A percentile compares a stretch with the other conserved stretches of the same genome.
Evolutionary conservation across 495 filamentous ascomycete species (phyloP).

Genomic region (Penicillium cataractarum): DNA sequence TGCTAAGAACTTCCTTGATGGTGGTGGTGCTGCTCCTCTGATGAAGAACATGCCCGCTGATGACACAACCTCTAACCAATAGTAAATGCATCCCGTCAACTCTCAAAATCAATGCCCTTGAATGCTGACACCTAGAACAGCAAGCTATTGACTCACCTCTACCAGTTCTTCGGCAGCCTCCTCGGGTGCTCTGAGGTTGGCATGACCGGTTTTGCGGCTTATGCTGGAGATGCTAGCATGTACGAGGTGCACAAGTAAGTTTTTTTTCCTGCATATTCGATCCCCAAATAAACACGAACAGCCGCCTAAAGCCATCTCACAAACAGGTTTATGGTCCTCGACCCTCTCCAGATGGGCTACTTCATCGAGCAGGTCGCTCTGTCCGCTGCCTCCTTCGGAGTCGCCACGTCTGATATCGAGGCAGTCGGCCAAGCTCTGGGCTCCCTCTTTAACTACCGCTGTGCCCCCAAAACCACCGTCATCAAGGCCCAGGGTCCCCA

Average conservation of each 20-base stretch:
- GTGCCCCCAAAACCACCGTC: slow-evolving; percentile 37
- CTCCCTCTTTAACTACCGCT: slow-evolving; percentile 48
- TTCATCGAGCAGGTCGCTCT: slow-evolving; percentile 58
- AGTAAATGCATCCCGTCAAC: slow-evolving; percentile 37
- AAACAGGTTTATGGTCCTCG: slow-evolving; percentile 56
- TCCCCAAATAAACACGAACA: no score
- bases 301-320: not conserved
- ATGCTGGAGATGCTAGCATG: slow-evolving; percentile 46
- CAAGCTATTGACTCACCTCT: slow-evolving; percentile 57
- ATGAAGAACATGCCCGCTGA: slow-evolving; percentile 53
- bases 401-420: slow-evolving; percentile 30
- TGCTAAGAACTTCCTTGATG: slow-evolving; percentile 59
- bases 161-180: slow-evolving; percentile 56
- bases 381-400: slow-evolving; percentile 55
- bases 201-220: slow-evolving; percentile 43
- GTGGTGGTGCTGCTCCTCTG: slow-evolving; percentile 53
- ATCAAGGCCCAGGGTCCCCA: slow-evolving; percentile 36
- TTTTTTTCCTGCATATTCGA: not conserved
- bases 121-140: slow-evolving; percentile 27
- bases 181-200: slow-evolving; percentile 53
- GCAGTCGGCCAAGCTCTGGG: slow-evolving; percentile 35
- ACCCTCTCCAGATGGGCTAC: slow-evolving; percentile 49
- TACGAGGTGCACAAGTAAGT: slow-evolving; percentile 53
- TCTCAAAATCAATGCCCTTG: no score
- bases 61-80: slow-evolving; percentile 49